phyloP scores from a whole-genome alignment of 2,329 filamentous ascomycete genomes.

The Trichoderma sp. region DNA sequence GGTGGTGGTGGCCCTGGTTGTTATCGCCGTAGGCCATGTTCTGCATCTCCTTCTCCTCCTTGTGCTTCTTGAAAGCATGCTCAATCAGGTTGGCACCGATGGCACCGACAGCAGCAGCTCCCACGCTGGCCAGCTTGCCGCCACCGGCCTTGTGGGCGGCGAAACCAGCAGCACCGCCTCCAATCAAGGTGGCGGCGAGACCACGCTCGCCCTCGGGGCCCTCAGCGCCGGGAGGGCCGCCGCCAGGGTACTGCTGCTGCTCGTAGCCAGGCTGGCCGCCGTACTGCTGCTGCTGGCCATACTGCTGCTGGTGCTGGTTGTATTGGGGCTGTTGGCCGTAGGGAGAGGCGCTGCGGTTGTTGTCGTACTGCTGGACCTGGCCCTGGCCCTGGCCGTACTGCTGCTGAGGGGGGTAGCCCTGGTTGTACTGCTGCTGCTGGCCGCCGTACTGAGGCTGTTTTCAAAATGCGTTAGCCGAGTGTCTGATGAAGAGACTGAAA shows the following conservation, averaged over 20 bases:
- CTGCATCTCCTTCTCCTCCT: slow-evolving; percentile 29
- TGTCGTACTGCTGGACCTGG: slow-evolving; percentile 34
- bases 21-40: background rate
- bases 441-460: slow-evolving; percentile 10
- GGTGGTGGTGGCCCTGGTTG: background rate
- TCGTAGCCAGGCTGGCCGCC: slow-evolving; percentile 31
- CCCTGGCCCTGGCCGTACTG: slow-evolving; percentile 33
- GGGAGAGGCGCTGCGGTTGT: slow-evolving; percentile 30
- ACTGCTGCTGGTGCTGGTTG: slow-evolving; percentile 29
- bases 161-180: slow-evolving; percentile 58
- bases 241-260: slow-evolving; percentile 31
- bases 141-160: slow-evolving; percentile 58
- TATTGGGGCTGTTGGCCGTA: background rate
- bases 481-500: too few relatives aligned
- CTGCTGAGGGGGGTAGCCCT: slow-evolving; percentile 26
- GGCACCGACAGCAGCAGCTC: slow-evolving; percentile 56
- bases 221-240: slow-evolving; percentile 35
- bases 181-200: slow-evolving; percentile 57
- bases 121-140: slow-evolving; percentile 55
- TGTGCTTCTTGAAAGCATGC: slow-evolving; percentile 43
- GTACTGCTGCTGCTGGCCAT: slow-evolving; percentile 27
- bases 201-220: slow-evolving; percentile 55
- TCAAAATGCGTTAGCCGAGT: background rate
- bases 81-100: slow-evolving; percentile 59
- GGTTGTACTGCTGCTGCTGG: background rate